phyloP scores from a whole-genome alignment of 192 early-diverging fungal species.

The Thamnidium elegans region DNA sequence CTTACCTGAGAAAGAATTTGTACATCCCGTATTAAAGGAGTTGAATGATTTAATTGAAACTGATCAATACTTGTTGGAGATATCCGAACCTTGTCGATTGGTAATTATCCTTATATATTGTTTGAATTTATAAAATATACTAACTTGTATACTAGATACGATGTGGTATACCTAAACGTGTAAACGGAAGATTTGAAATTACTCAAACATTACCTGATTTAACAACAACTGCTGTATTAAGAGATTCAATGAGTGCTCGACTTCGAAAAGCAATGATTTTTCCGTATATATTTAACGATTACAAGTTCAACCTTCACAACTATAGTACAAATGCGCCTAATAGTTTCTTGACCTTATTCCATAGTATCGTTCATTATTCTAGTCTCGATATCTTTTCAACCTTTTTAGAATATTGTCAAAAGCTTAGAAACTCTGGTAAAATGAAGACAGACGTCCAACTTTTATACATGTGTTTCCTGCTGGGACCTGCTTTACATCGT shows the following conservation, averaged over 20 bases:
- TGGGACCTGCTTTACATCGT: slow-evolving; percentile 71
- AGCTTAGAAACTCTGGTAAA: slow-evolving; percentile 36
- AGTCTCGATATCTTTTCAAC: slow-evolving; percentile 59
- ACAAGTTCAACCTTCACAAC: slow-evolving; percentile 63
- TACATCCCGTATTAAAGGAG: slow-evolving; percentile 49
- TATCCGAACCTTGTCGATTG: slow-evolving; percentile 43
- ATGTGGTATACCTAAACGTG: slow-evolving; percentile 33
- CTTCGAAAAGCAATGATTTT: slow-evolving; percentile 45
- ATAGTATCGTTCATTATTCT: slow-evolving; percentile 72
- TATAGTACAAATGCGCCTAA: slow-evolving; percentile 66
- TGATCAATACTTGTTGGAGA: slow-evolving; percentile 36
- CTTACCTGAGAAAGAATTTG: slow-evolving; percentile 41
- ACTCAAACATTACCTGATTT: slow-evolving; percentile 31
- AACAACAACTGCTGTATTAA: slow-evolving; percentile 23
- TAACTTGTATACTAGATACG: slow-evolving; percentile 16
- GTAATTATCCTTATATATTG: slow-evolving; percentile 17
- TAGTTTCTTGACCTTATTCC: slow-evolving; percentile 68
- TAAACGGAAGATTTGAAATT: slow-evolving; percentile 40
- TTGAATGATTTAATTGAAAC: slow-evolving; percentile 36
- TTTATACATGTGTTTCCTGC: slow-evolving; percentile 65
- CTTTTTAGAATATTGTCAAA: slow-evolving; percentile 45
- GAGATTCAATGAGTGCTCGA: slow-evolving; percentile 32
- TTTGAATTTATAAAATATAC: not conserved
- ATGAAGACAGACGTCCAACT: slow-evolving; percentile 68
- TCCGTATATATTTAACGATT: slow-evolving; percentile 53